A percentile compares a stretch with the other conserved stretches of the same genome.
phyloP scores from a whole-genome alignment of 1,139 yeast species.

The Saccharomyces hybrid region DNA sequence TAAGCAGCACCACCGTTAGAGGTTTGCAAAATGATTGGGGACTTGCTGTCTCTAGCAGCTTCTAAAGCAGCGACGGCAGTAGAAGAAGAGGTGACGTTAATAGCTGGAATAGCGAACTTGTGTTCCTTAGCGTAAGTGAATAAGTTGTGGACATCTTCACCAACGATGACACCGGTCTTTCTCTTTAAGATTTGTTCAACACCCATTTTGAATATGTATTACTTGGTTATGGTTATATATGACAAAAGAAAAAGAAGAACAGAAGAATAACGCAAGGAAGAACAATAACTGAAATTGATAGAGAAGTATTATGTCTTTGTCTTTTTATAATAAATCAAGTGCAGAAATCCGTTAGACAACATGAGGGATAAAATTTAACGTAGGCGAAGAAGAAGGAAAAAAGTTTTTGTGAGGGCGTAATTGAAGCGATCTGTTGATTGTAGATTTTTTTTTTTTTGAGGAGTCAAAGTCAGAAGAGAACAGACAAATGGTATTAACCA shows the following conservation, averaged over 20 bases:
- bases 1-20: conserved; percentile 99
- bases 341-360: background rate
- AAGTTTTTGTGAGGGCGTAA: background rate
- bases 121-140: conserved; percentile 90
- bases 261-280: background rate
- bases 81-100: conserved; percentile 95
- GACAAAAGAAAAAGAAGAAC: background rate
- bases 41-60: conserved; percentile 93
- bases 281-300: background rate
- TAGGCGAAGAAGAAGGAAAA: background rate
- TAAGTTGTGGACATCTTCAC: conserved; percentile 90
- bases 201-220: conserved; percentile 33
- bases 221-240: background rate
- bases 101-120: conserved; percentile 96
- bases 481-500: background rate
- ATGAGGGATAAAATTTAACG: background rate
- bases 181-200: conserved; percentile 65
- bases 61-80: conserved; percentile 96
- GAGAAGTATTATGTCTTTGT: background rate
- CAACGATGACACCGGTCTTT: conserved; percentile 97
- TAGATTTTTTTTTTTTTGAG: background rate
- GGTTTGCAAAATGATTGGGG: conserved; percentile 94
- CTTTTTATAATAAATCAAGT: background rate
- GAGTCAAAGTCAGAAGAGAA: conserved; percentile 1
- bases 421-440: background rate